Conservation (phyloP, 257 asterid species). For the Solanum neorickii region DNA sequence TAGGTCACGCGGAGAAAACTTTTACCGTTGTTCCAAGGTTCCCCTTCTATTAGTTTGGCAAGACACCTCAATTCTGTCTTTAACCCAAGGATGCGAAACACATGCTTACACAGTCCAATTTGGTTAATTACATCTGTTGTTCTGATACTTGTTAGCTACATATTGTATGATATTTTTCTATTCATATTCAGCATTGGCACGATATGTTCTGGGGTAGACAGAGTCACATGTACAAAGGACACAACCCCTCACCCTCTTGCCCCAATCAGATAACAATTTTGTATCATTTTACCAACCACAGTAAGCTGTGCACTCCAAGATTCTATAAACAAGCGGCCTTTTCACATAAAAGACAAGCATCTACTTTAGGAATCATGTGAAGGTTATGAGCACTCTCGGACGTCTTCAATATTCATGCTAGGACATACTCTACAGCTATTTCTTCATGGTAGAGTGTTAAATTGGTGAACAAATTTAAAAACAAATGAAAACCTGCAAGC, state of each 20-base stretch:
- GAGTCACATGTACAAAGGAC: background rate
- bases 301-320: background rate
- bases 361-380: background rate
- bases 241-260: background rate
- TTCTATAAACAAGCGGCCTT: background rate
- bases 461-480: background rate
- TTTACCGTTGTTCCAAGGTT: background rate
- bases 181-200: background rate
- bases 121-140: background rate
- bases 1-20: background rate
- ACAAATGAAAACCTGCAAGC: slow-evolving; percentile 36
- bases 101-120: background rate
- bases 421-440: background rate
- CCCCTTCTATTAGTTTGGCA: background rate
- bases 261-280: background rate
- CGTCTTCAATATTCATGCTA: background rate
- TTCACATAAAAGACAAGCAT: background rate
- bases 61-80: background rate
- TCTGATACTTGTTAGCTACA: background rate
- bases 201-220: background rate
- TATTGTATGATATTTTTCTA: background rate
- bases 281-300: background rate
- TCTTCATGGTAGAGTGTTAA: background rate
- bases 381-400: background rate
- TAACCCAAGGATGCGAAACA: background rate